Percentiles rank a stretch among this genome's conserved stretches.
These are phyloP conservation scores for Aspergillus kassunensis DNA, from an alignment of 495 filamentous ascomycete species.

Conservation along the genomic window DNA sequence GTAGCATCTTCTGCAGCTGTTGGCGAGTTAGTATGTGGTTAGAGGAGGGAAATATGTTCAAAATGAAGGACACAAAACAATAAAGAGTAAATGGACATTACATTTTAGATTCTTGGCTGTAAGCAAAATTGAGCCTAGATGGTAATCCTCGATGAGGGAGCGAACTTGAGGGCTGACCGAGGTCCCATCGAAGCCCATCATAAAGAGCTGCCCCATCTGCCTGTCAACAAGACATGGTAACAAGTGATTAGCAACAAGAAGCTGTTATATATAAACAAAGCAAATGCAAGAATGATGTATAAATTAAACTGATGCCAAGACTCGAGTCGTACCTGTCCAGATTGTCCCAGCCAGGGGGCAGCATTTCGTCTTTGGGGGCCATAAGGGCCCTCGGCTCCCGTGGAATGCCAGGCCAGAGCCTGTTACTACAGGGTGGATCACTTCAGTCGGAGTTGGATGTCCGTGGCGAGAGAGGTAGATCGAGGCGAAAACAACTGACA, in stretches of 20 bases:
- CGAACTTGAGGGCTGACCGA: constrained; percentile 81
- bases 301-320: constrained; percentile 13
- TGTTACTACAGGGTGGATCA: constrained; percentile 6
- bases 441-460: constrained; percentile 6
- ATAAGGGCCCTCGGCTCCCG: constrained; percentile 35
- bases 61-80: too few relatives aligned
- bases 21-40: constrained; percentile 18
- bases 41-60: too few relatives aligned
- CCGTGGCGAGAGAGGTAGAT: constrained; percentile 2
- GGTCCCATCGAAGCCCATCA: constrained; percentile 94
- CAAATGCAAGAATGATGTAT: neutral
- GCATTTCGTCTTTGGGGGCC: constrained; percentile 48
- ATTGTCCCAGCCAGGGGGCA: constrained; percentile 48
- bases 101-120: constrained; percentile 92
- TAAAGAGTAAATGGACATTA: constrained; percentile 29
- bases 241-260: constrained; percentile 38
- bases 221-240: constrained; percentile 28
- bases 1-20: constrained; percentile 81
- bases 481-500: constrained; percentile 16
- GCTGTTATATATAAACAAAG: constrained; percentile 9
- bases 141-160: constrained; percentile 77
- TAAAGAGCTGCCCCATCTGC: constrained; percentile 83
- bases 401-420: constrained; percentile 31
- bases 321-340: constrained; percentile 41
- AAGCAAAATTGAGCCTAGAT: constrained; percentile 77